Conservation (phyloP, 176 grass and related monocot species). For the Saccharum spontaneum region DNA sequence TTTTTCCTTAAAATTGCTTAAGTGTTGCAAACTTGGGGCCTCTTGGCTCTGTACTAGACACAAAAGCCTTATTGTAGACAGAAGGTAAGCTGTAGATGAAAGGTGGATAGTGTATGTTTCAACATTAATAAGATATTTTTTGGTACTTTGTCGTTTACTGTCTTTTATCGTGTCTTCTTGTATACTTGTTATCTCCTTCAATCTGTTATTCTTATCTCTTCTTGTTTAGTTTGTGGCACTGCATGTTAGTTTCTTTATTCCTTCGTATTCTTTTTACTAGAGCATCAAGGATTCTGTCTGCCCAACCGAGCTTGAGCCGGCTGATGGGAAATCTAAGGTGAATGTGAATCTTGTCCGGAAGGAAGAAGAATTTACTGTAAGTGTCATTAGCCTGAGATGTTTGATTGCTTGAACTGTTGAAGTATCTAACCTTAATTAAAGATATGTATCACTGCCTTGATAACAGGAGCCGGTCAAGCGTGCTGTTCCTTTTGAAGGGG, state of each 20-base stretch:
- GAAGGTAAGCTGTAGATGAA: not conserved
- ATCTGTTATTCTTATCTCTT: not conserved
- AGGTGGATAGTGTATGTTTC: not conserved
- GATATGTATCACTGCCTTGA: not conserved
- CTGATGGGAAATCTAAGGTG: constrained; percentile 53
- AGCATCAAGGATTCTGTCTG: constrained; percentile 92
- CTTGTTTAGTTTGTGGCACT: not conserved
- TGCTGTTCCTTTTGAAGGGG: constrained; percentile 57
- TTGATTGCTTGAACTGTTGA: not conserved
- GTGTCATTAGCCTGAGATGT: constrained; percentile 5
- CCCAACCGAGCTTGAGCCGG: constrained; percentile 69
- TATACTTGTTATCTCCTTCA: not conserved
- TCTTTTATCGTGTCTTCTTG: constrained; percentile 1
- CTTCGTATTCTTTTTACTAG: constrained; percentile 28
- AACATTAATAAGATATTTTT: not conserved
- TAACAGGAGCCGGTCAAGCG: constrained; percentile 57
- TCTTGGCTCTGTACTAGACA: not conserved
- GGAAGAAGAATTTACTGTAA: constrained; percentile 51
- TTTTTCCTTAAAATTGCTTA: not conserved
- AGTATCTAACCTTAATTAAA: not conserved
- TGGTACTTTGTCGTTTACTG: not conserved
- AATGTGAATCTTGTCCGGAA: constrained; percentile 62
- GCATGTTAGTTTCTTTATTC: constrained; percentile 22
- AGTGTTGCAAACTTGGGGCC: not conserved
- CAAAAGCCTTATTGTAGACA: not conserved